A percentile compares a stretch with the other conserved stretches of the same genome.
Evolutionary conservation across 345 rosid genomes (phyloP).

Genomic region (Arabis alpina): DNA sequence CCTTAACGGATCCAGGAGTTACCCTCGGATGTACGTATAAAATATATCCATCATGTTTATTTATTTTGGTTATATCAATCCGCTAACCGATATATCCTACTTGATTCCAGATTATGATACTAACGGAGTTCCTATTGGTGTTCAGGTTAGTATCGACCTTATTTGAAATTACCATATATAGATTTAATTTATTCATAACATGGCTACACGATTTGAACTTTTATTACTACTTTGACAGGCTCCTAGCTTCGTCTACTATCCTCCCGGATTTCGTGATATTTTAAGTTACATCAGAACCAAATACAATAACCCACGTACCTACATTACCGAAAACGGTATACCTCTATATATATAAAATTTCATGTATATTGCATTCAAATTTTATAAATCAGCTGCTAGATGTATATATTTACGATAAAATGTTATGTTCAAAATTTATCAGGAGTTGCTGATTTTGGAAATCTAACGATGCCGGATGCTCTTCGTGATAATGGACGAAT

Average conservation of each 20-base stretch:
- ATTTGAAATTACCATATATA: no score
- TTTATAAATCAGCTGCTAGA: no score
- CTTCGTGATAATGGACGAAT: conserved; percentile 36
- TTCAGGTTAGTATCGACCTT: no score
- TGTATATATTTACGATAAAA: no score
- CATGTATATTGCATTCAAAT: no score
- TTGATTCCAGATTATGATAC: conserved; percentile 6
- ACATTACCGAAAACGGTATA: conserved; percentile 41
- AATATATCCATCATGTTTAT: not conserved
- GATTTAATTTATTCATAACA: no score
- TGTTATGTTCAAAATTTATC: not conserved
- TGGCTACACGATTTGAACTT: no score
- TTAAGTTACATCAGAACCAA: conserved; percentile 24
- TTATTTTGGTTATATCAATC: not conserved
- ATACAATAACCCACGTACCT: conserved; percentile 37
- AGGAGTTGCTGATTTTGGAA: conserved; percentile 35
- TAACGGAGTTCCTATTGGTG: conserved; percentile 35
- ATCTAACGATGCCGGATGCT: conserved; percentile 11
- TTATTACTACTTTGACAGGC: no score
- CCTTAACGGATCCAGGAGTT: conserved; percentile 33
- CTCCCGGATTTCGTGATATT: conserved; percentile 32
- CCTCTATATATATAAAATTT: no score
- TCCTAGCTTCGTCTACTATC: conserved; percentile 33
- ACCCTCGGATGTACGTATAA: conserved; percentile 24
- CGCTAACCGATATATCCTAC: not conserved